Conservation (phyloP, 108 stramenopile genomes). For the Epithemia pelagica region DNA sequence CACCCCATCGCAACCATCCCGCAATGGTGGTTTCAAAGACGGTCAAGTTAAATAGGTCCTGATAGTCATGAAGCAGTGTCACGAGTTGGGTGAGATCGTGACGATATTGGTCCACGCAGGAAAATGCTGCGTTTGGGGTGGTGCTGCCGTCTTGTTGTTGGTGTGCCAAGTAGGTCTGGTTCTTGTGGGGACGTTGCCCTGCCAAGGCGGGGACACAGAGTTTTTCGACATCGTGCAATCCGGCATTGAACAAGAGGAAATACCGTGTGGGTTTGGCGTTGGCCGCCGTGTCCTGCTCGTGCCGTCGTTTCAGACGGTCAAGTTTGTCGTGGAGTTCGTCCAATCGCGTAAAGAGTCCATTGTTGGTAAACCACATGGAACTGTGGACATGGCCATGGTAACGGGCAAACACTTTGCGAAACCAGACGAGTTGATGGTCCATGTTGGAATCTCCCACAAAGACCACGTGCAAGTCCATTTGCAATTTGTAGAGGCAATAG, state of each 20-base stretch:
- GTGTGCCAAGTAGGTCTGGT: background rate
- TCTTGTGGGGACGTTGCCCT: conserved; percentile 7
- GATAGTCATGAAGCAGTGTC: conserved; percentile 18
- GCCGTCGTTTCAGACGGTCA: conserved; percentile 5
- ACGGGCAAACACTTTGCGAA: conserved; percentile 4
- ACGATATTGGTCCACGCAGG: conserved; percentile 43
- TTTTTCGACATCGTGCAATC: conserved; percentile 60
- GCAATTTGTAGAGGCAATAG: no score
- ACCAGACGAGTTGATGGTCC: conserved; percentile 36
- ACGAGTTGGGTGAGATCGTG: conserved; percentile 25
- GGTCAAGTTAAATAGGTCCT: conserved; percentile 36
- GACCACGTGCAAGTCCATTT: conserved; percentile 33
- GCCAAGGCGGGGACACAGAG: conserved; percentile 37
- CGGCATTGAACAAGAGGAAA: conserved; percentile 58
- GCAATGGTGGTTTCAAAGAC: conserved; percentile 68
- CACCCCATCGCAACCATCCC: conserved; percentile 61
- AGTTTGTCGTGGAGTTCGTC: conserved; percentile 8
- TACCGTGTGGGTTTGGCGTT: background rate
- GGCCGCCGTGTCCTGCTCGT: no score
- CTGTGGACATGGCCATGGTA: background rate
- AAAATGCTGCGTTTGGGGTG: conserved; percentile 11
- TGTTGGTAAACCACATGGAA: background rate
- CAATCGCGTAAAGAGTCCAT: no score
- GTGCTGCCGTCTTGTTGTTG: background rate
- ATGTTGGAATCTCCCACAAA: conserved; percentile 72